Evolutionary conservation across 2,329 filamentous ascomycete species (phyloP).

Genomic region (Fusarium domesticum): DNA sequence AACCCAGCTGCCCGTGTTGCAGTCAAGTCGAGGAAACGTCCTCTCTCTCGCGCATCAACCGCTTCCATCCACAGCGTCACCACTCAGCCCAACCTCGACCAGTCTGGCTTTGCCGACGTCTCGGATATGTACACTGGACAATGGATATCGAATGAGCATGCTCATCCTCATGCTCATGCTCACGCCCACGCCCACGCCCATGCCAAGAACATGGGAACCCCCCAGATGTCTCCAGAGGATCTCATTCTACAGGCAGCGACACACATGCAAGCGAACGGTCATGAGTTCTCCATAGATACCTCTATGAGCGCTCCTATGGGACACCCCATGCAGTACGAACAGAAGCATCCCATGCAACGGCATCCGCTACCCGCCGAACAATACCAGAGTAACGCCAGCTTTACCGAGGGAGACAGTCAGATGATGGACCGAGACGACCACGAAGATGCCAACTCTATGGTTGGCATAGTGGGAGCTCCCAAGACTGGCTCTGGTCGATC

Average conservation of each 20-base stretch:
- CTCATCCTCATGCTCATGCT: slow-evolving; percentile 14
- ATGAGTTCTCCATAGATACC: slow-evolving; percentile 50
- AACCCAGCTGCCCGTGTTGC: slow-evolving; percentile 32
- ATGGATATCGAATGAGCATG: slow-evolving; percentile 46
- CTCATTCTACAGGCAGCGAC: slow-evolving; percentile 57
- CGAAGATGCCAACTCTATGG: slow-evolving; percentile 54
- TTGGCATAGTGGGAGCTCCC: slow-evolving; percentile 43
- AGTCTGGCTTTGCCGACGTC: slow-evolving; percentile 42
- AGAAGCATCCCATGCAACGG: slow-evolving; percentile 39
- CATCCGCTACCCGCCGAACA: slow-evolving; percentile 55
- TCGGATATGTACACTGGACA: slow-evolving; percentile 46
- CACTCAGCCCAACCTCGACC: slow-evolving; percentile 52
- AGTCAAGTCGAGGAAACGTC: slow-evolving; percentile 47
- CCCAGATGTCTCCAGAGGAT: slow-evolving; percentile 55
- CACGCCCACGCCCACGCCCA: slow-evolving; percentile 34
- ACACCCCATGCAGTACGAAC: slow-evolving; percentile 43
- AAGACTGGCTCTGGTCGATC: slow-evolving; percentile 61
- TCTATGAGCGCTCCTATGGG: slow-evolving; percentile 44
- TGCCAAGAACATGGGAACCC: slow-evolving; percentile 42
- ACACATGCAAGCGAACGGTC: slow-evolving; percentile 51
- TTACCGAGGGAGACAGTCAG: slow-evolving; percentile 57
- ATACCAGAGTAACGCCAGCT: slow-evolving; percentile 51
- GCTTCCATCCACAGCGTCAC: slow-evolving; percentile 54
- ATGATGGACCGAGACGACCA: slow-evolving; percentile 59
- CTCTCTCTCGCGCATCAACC: slow-evolving; percentile 55